Evolutionary conservation across 192 early-diverging fungal genomes (phyloP), one percentile per base, ranked within the genome.

Genomic region (Umbelopsis sp.): DNA sequence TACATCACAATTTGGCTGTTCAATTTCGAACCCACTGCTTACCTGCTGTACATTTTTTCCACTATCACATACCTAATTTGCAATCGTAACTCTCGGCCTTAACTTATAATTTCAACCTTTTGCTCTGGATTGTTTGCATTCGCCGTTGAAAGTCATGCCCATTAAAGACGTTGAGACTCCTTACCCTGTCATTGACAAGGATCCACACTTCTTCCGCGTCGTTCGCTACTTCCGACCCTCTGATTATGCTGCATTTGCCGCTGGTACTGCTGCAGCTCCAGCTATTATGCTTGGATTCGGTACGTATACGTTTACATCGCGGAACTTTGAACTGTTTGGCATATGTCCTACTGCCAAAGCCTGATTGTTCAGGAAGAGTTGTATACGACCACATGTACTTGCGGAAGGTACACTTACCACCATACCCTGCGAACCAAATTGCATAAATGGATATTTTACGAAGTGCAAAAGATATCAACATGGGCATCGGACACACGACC

Each of bases 121-220:
- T 4, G 12, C 2, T 20, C n/a, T 62, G 25, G 12, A 20, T 36
- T 31, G 31, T 29, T n/a, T 41, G 25, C 29, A 34, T 62, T 34
- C 26, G 5, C 29, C 50, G n/a, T 51, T n/a, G 21, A 31, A 38
- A 41, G 51, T 41, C 43, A 82, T 82, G 81, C 81, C 86, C 62
- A 80, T 80, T 45, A 77, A 82, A 74, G 74, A 79, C 70, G 69
- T 83, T 70, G 75, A 85, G 56, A 80, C 87, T 17, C 87, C 92
- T 50, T 96, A 91, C 84, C 89, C 87, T 38, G 86, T 95, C 76
- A 94, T 98, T 74, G 94, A 92, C 80, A 90, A 87, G 59, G 93
- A 98, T 76, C 97, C 97, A 26, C 93, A 96, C 77, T 92, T 98
- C 78, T 84, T 76, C 73, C 89, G 94, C 54, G 93, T 98, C 2